Evolutionary conservation across 2,329 filamentous ascomycete species (phyloP), one percentile per base, ranked within the genome.

Genomic region (Talaromyces piceae): DNA sequence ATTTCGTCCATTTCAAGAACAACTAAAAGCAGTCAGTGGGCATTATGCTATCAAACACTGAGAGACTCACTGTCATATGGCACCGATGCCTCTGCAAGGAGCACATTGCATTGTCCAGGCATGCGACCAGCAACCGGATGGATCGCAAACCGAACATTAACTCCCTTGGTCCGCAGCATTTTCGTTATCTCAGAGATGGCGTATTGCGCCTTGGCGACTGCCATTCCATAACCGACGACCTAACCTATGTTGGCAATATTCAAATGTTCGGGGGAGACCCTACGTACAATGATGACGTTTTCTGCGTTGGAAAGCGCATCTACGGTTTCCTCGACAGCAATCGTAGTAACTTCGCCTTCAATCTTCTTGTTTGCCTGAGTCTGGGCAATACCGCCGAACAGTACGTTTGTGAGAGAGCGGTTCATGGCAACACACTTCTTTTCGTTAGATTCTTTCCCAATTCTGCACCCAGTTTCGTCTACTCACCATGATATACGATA

Each of bases 1-100:
- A 95, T 94, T 73, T 95, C 90, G 60, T 95, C 90, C 89, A 95
- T 95, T 71, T 95, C 89, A 43, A 94, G 77, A 25, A 95, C 89
- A 51, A 95, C 72, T 73, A 4, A 25, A 25, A 22, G 20, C 3
- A n/a, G 13, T 43, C 8, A 43, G 23, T 8, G 20, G 23, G 23
- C 6, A 13, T 23, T 43, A 22, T 16, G 4, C 5, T 23, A 45
- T 41, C 16, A 41, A n/a, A n/a, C 9, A 23, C n/a, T 13, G 18
- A 23, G 9, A n/a, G 20, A 62, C 70, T 58, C 64, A 74, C 72
- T 91, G 60, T 95, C 90, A 62, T 95, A 95, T 2, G 88, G 88
- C 26, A 95, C 90, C 28, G 80, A 85, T 1, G 90, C 90, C 67
- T 95, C 90, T 0, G 90, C 90, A 12, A 95, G 81, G 2, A 95